Base-by-base conservation (phyloP, 1,139 yeast genomes). In the Geotrichum cucujoidarum region DNA sequence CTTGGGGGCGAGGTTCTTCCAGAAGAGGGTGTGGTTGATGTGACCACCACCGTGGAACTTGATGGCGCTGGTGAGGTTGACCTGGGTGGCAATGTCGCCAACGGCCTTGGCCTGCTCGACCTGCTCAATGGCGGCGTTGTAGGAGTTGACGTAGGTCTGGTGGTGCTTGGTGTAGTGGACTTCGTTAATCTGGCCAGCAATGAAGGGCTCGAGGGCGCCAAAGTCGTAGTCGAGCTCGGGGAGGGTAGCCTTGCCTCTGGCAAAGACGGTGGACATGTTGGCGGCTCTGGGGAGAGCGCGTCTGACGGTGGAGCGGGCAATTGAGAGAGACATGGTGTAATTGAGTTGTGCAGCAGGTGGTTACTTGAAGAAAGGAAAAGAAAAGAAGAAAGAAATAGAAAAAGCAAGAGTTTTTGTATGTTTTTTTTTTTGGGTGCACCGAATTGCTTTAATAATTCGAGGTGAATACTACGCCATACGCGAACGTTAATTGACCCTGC, bases 41-140 rank as follows among this genome's bases (percentile, higher is more conserved):
- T 78, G 87, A 21, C 97, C 97, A 66, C 97, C 97, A 56, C 95
- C 96, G 67, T 89, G 94, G 80, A 90, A 90, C 67, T 85, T 88
- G 73, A 90, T 81, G 61, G 78, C 75, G 60, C 86, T 85, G 66
- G 85, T 88, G 63, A 88, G 76, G 51, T 72, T 72, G 61, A 80
- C 82, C 60, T 86, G 76, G 49, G 84, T 72, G 64, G 80, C 79
- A 65, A 80, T 75, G 57, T 85, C 87, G 51, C 84, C 80, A 54
- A 75, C 75, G 46, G 73, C 71, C 60, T 78, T 70, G 48, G 96
- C 92, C 61, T 80, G 89, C 34, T 80, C 78, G 48, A 80, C 76
- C 68, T 86, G 84, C 68, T 87, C 95, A 62, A 80, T 69, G 36
- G 95, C 90, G 36, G 81, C 71, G 72, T 90, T 90, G 74, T 80